Evolutionary conservation across 2,329 filamentous ascomycete species (phyloP), one percentile per base, ranked within the genome.

Genomic region (Rachicladosporium sp.): DNA sequence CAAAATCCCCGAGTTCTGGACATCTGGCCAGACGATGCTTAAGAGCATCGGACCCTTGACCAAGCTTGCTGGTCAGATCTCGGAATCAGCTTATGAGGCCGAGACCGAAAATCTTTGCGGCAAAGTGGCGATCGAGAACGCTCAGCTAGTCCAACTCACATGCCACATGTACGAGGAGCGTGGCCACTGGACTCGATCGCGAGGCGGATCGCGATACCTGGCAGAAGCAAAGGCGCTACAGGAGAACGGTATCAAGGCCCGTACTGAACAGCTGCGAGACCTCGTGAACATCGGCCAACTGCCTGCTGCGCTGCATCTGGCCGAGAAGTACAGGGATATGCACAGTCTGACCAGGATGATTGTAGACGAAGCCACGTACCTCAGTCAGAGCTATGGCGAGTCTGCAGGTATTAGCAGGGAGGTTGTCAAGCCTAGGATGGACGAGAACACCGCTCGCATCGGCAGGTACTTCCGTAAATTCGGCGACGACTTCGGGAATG

Each of bases 1-100:
- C 12, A 74, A 71, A 8, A 68, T 95, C 6, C 75, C 81, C 0
- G 78, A 84, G 43, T 82, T 88, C 33, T 98, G 91, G 91, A 95
- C 88, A 0, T 87, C 84, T 10, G 76, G 73, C 1, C 54, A 62
- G 40, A 63, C 62, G 33, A 59, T 68, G 27, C 58, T 68, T 34
- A 59, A 59, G 36, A 56, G 61, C 4, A 48, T 54, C 4, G 36
- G 54, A 50, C 40, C 55, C 29, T 55, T 68, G 19, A 52, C 65
- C n/a, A 48, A 62, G 13, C 49, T 64, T 7, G 62, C 65, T 12
- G 63, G 65, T 10, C 57, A 60, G 12, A 47, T 62, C 12, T 58
- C 64, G 1, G 53, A 60, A 19, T 52, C 62, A 31, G 58, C 57
- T 40, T 68, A 58, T 40, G 62, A 65, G 40, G 34, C 42, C 31